Evolutionary conservation across 2,329 filamentous ascomycete genomes (phyloP).

Genomic region (Trichoderma sp.): DNA sequence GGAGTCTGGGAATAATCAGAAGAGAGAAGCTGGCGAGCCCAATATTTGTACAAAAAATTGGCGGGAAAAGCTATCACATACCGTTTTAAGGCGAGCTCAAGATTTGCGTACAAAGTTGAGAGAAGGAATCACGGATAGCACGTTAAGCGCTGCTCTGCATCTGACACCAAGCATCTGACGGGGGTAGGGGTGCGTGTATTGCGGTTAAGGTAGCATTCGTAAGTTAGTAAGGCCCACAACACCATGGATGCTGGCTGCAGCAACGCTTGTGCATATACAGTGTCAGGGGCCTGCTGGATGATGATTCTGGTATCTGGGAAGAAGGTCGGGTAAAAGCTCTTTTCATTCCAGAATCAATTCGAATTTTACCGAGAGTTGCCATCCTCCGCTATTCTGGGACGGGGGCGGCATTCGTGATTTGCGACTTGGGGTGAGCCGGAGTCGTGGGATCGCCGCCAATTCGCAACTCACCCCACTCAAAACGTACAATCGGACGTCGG

Average conservation of each 20-base stretch:
- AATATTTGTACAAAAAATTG: not conserved
- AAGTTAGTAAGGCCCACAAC: not conserved
- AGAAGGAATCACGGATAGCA: not conserved
- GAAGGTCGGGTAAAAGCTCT: not conserved
- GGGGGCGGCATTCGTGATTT: not conserved
- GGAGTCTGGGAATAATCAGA: not conserved
- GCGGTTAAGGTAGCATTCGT: not conserved
- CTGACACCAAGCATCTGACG: not conserved
- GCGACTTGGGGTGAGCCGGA: not conserved
- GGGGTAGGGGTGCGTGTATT: not conserved
- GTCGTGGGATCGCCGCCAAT: not conserved
- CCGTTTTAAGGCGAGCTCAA: not conserved
- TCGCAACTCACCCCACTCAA: conserved; percentile 2
- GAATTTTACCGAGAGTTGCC: not conserved
- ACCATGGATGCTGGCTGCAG: not conserved
- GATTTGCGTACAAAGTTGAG: not conserved
- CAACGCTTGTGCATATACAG: not conserved
- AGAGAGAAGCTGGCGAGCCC: not conserved
- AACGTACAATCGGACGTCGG: not conserved
- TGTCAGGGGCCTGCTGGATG: not conserved
- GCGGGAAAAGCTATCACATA: not conserved
- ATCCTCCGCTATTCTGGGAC: not conserved
- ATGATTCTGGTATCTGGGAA: not conserved
- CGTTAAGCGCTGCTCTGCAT: not conserved
- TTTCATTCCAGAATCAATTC: not conserved